Conservation (phyloP, 73 alveolate genomes). For the Durusdinium trenchii region DNA sequence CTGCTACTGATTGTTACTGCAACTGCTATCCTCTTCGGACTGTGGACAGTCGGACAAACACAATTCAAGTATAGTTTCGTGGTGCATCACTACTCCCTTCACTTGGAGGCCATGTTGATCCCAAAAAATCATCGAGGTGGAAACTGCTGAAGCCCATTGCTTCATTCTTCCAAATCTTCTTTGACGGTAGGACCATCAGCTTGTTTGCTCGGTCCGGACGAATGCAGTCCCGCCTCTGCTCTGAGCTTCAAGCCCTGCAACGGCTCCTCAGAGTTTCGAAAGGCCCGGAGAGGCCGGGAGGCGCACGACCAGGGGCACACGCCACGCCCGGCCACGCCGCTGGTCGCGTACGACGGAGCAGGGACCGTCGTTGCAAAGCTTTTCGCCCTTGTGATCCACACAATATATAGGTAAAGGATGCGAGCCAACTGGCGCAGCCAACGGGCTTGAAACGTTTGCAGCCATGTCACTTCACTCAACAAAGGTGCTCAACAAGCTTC, state of each 20-base stretch:
- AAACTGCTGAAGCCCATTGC: not conserved
- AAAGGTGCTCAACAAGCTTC: too few relatives aligned
- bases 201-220: too few relatives aligned
- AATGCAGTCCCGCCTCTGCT: too few relatives aligned
- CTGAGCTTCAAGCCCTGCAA: constrained; percentile 9
- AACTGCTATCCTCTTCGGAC: too few relatives aligned
- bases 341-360: not conserved
- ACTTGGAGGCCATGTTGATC: not conserved
- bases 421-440: too few relatives aligned
- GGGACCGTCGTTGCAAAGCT: not conserved
- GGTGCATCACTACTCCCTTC: not conserved
- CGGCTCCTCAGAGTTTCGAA: constrained; percentile 40
- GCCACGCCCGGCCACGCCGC: not conserved
- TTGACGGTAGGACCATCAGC: too few relatives aligned
- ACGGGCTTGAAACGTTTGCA: too few relatives aligned
- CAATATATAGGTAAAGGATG: too few relatives aligned
- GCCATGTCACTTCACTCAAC: too few relatives aligned
- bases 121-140: not conserved
- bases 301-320: too few relatives aligned
- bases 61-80: not conserved
- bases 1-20: too few relatives aligned
- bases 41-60: not conserved
- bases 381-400: not conserved
- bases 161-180: not conserved
- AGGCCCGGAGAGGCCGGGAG: too few relatives aligned